A percentile compares a stretch with the other conserved stretches of the same genome.
These are phyloP conservation scores for Magnusiomyces suaveolens DNA, from an alignment of 1,139 yeast genomes.

Conservation along the genomic window DNA sequence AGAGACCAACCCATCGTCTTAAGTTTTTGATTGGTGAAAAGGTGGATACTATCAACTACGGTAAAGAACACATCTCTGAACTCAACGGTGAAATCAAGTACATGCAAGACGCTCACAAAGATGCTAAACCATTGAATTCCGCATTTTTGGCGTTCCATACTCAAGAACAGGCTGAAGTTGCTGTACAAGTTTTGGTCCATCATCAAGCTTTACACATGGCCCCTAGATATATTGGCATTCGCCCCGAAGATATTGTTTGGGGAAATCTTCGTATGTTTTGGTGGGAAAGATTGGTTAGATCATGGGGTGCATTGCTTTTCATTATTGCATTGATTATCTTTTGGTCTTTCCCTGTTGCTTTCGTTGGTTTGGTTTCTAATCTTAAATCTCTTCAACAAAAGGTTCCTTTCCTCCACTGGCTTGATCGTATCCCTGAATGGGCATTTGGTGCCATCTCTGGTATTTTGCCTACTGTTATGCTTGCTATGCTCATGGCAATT, in stretches of 20 bases:
- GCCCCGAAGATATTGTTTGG: constrained; percentile 83
- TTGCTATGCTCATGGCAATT: constrained; percentile 74
- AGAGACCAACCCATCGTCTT: constrained; percentile 63
- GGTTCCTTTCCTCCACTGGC: constrained; percentile 60
- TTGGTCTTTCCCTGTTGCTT: constrained; percentile 94
- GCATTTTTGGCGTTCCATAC: constrained; percentile 80
- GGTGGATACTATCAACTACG: constrained; percentile 72
- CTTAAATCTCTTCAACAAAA: constrained; percentile 59
- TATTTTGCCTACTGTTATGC: constrained; percentile 70
- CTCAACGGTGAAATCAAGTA: constrained; percentile 55
- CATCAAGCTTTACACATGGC: constrained; percentile 54
- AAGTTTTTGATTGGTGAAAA: constrained; percentile 67
- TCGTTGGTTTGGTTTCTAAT: constrained; percentile 88
- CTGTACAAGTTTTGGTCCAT: constrained; percentile 67
- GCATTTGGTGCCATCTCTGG: constrained; percentile 79
- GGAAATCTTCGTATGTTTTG: constrained; percentile 69
- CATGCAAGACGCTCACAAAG: constrained; percentile 43
- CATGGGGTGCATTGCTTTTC: constrained; percentile 48
- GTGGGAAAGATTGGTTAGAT: constrained; percentile 69
- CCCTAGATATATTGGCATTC: constrained; percentile 57
- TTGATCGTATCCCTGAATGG: constrained; percentile 54
- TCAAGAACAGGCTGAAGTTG: constrained; percentile 81
- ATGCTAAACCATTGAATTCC: constrained; percentile 41
- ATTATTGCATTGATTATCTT: constrained; percentile 55
- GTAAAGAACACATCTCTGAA: constrained; percentile 55